A percentile compares a stretch with the other conserved stretches of the same genome.
Conservation (phyloP, 1,139 yeast genomes). For the Williopsis jadinii region DNA sequence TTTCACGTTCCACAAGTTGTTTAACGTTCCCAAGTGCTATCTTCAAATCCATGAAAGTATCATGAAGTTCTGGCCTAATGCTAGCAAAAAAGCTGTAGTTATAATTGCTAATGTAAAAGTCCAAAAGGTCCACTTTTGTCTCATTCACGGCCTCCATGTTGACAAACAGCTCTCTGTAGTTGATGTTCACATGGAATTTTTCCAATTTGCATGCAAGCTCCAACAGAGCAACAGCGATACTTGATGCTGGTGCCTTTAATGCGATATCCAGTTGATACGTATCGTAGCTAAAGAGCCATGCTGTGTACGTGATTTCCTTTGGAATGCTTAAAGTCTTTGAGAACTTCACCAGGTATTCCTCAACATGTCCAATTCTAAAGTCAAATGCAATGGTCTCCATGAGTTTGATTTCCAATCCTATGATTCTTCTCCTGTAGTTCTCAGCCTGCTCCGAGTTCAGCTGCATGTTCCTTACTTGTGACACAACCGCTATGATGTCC, state of each 20-base stretch:
- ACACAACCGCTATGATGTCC: constrained; percentile 34
- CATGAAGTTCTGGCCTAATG: constrained; percentile 17
- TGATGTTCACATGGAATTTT: constrained; percentile 7
- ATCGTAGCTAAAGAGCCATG: constrained; percentile 78
- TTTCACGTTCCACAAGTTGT: constrained; percentile 31
- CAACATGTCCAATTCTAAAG: constrained; percentile 58
- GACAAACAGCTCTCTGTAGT: constrained; percentile 8
- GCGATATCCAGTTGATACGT: constrained; percentile 65
- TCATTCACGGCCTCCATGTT: constrained; percentile 45
- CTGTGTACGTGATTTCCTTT: constrained; percentile 40
- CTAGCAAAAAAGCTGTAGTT: constrained; percentile 33
- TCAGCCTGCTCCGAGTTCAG: constrained; percentile 31
- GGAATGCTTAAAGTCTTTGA: constrained; percentile 47
- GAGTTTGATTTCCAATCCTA: constrained; percentile 60
- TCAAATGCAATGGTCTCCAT: constrained; percentile 73
- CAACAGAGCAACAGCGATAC: constrained; percentile 66
- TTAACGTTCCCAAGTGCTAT: constrained; percentile 38
- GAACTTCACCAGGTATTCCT: constrained; percentile 62
- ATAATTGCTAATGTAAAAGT: constrained; percentile 50
- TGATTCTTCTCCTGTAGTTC: constrained; percentile 44
- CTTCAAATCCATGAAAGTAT: constrained; percentile 43
- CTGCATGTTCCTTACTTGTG: constrained; percentile 26
- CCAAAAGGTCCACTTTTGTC: constrained; percentile 54
- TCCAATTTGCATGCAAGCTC: constrained; percentile 40
- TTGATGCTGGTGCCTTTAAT: constrained; percentile 71